These are phyloP conservation scores for Smithsoniella earleae DNA, from an alignment of 163 green algal species.

Conservation along the genomic window DNA sequence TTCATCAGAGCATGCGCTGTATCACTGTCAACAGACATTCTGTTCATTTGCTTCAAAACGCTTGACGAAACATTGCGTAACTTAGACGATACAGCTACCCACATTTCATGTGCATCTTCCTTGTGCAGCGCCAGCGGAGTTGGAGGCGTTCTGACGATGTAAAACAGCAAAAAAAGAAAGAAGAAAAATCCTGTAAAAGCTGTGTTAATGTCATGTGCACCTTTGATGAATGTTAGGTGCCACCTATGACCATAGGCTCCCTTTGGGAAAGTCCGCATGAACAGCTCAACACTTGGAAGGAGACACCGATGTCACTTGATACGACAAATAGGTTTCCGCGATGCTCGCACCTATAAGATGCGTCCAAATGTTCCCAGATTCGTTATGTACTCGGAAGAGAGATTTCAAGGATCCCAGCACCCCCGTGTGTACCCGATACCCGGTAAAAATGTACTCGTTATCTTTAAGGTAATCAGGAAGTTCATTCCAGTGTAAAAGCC, in stretches of 20 bases:
- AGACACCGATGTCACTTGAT: too few relatives aligned
- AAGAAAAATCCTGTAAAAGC: conserved; percentile 78
- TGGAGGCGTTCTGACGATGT: conserved; percentile 18
- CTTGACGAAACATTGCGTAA: too few relatives aligned
- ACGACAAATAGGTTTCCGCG: too few relatives aligned
- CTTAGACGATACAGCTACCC: conserved; percentile 30
- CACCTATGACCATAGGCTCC: too few relatives aligned
- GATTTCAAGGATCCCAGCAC: conserved; percentile 49
- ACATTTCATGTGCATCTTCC: conserved; percentile 45
- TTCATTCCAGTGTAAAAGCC: conserved; percentile 34
- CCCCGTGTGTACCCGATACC: conserved; percentile 57
- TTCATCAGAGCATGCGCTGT: too few relatives aligned
- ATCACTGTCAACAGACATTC: too few relatives aligned
- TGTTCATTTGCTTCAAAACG: too few relatives aligned
- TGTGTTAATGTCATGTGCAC: too few relatives aligned
- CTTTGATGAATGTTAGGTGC: too few relatives aligned
- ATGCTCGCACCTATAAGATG: conserved; percentile 63
- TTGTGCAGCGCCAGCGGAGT: conserved; percentile 45
- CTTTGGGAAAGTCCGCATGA: too few relatives aligned
- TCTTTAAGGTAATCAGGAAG: conserved; percentile 54
- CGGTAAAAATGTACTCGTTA: conserved; percentile 66
- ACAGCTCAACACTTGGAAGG: too few relatives aligned
- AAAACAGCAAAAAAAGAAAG: conserved; percentile 62
- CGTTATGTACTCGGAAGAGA: conserved; percentile 79
- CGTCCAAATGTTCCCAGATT: conserved; percentile 83